These are phyloP conservation scores for Ogataea zsoltii DNA, from an alignment of 805 yeast genomes.

Conservation along the genomic window DNA sequence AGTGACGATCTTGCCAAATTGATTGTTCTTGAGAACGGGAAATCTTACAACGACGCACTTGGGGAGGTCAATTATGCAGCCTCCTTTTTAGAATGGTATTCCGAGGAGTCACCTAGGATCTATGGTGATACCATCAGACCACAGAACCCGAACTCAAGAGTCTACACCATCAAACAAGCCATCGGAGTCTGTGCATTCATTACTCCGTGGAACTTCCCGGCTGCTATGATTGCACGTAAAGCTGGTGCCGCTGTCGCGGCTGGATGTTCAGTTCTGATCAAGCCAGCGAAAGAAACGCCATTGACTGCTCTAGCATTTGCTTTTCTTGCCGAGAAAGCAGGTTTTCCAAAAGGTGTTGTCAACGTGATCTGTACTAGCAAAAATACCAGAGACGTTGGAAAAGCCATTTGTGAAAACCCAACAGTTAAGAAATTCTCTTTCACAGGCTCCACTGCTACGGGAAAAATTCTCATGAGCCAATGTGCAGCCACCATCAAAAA, in stretches of 20 bases:
- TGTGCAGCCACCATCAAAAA: constrained; percentile 62
- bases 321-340: constrained; percentile 59
- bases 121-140: constrained; percentile 60
- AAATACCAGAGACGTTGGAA: constrained; percentile 50
- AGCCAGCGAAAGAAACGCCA: constrained; percentile 81
- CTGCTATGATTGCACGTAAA: constrained; percentile 74
- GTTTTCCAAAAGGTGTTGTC: constrained; percentile 67
- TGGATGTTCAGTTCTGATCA: constrained; percentile 74
- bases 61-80: constrained; percentile 59
- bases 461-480: constrained; percentile 62
- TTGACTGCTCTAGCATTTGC: constrained; percentile 68
- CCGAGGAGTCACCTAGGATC: constrained; percentile 72
- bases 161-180: constrained; percentile 64
- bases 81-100: constrained; percentile 58
- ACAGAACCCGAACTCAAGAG: constrained; percentile 42
- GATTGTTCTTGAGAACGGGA: constrained; percentile 61
- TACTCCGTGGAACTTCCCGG: constrained; percentile 85
- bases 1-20: constrained; percentile 51
- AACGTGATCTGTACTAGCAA: constrained; percentile 51
- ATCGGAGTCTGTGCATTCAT: constrained; percentile 69
- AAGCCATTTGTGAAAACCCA: constrained; percentile 52
- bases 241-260: constrained; percentile 76
- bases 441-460: constrained; percentile 75
- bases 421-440: constrained; percentile 64
- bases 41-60: constrained; percentile 52